A percentile compares a stretch with the other conserved stretches of the same genome.
phyloP scores from a whole-genome alignment of 2,329 filamentous ascomycete species.

The Nectriaceae sp. region DNA sequence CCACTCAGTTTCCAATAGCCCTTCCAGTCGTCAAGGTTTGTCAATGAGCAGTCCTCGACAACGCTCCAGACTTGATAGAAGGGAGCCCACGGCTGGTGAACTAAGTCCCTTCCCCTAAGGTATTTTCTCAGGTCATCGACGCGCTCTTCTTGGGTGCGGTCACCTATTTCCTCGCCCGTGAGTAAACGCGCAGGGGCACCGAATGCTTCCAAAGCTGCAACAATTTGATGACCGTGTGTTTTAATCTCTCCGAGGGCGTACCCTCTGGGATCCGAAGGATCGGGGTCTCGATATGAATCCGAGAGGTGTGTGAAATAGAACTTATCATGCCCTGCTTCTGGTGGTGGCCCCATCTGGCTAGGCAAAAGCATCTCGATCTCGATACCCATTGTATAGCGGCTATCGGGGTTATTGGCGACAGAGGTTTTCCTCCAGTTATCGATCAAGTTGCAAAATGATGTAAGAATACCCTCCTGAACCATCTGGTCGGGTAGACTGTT shows the following conservation, averaged over 20 bases:
- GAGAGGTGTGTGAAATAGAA: too few species aligned
- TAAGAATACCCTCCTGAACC: background rate
- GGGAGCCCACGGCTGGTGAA: too few species aligned
- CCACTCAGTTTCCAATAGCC: conserved; percentile 9
- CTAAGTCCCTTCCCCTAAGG: too few species aligned
- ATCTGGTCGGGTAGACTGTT: background rate
- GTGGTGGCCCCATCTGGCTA: too few species aligned
- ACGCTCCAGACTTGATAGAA: conserved; percentile 14
- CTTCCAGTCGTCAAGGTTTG: background rate
- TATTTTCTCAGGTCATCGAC: too few species aligned
- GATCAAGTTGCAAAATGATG: background rate
- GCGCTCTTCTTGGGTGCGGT: too few species aligned
- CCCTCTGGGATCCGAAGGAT: background rate
- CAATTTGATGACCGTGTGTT: too few species aligned
- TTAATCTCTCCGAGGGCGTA: too few species aligned
- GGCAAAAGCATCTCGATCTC: conserved; percentile 18
- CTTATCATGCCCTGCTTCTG: too few species aligned
- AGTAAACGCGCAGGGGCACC: too few species aligned
- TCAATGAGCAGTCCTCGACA: conserved; percentile 7
- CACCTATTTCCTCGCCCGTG: too few species aligned
- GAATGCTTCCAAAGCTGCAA: background rate
- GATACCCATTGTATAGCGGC: conserved; percentile 20
- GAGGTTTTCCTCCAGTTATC: background rate
- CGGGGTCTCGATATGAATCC: background rate
- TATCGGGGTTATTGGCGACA: background rate